These are phyloP conservation scores for Pyrrhoderma lamaoense DNA, from an alignment of 1,284 basidiomycete genomes.

Conservation along the genomic window DNA sequence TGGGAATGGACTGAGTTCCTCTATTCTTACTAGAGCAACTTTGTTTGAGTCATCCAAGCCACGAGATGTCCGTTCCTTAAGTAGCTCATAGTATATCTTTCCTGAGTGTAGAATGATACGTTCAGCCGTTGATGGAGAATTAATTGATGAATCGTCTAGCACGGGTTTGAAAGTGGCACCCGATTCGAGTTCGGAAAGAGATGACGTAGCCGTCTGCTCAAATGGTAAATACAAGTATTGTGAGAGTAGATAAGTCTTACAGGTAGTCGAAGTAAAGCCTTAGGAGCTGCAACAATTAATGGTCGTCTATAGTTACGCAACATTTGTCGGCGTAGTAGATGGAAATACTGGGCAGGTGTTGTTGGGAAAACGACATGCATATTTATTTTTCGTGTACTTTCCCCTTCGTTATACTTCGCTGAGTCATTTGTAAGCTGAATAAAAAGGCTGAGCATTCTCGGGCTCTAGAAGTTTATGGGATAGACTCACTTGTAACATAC, in stretches of 20 bases:
- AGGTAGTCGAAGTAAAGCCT: constrained; percentile 70
- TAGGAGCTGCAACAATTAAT: constrained; percentile 76
- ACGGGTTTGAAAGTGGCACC: constrained; percentile 69
- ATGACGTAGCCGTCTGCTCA: constrained; percentile 65
- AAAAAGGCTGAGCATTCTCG: neutral
- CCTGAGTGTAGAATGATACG: constrained; percentile 64
- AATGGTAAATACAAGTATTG: neutral
- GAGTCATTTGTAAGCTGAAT: constrained; percentile 64
- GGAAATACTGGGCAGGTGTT: constrained; percentile 86
- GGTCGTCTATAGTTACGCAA: constrained; percentile 81
- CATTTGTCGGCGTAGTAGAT: constrained; percentile 78
- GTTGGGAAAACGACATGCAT: constrained; percentile 83
- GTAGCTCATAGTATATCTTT: constrained; percentile 83
- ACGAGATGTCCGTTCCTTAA: constrained; percentile 50
- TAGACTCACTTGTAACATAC: constrained; percentile 67
- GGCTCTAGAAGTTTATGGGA: constrained; percentile 1
- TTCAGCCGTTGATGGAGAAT: constrained; percentile 32
- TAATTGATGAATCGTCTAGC: constrained; percentile 44
- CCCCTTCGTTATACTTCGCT: constrained; percentile 36
- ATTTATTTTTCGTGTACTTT: constrained; percentile 49
- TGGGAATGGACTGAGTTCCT: constrained; percentile 85
- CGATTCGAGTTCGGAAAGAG: constrained; percentile 54
- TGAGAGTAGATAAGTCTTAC: constrained; percentile 37
- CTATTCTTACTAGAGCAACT: constrained; percentile 69
- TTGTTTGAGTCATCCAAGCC: constrained; percentile 34